Evolutionary conservation across 106 monocot species (phyloP), one percentile per base, ranked within the genome.

Genomic region (Hemerocallis citrina): DNA sequence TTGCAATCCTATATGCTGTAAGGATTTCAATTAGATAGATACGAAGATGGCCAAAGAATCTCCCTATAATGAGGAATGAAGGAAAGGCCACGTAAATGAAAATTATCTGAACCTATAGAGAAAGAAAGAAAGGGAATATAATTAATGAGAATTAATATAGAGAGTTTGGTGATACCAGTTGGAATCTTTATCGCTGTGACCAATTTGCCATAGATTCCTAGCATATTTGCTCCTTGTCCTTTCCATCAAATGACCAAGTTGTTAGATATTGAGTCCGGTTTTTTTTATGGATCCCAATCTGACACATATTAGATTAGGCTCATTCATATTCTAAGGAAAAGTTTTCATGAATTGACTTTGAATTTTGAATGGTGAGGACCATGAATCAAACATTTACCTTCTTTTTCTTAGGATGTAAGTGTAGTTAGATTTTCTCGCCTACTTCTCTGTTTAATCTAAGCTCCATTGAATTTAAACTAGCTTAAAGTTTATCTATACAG

Each of bases 21-120:
- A 25, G 28, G 21, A 61, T 62, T 62, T 30, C 62, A 31, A 42
- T 43, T 45, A 45, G 44, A 62, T 44, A 62, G 62, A 44, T 62
- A 45, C 45, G 31, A 31, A 32, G 45, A 62, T 45, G 17, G 23
- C 13, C 14, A 31, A 31, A 25, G 25, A 62, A 44, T 62, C 45
- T 41, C 8, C 62, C 43, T n/a, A 29, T 40, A 19, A 17, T 33
- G 45, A 40, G 61, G 12, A 44, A n/a, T n/a, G n/a, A n/a, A n/a
- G n/a, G n/a, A n/a, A 30, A 7, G 43, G 32, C 45, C 32, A 17
- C 43, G 14, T 43, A 28, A 7, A 25, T 28, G 28, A 32, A 43
- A 45, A 62, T 24, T 17, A 45, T 45, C 12, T 20, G 17, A 62
- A 44, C 45, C 61, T 61, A 61, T 40, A 24, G 35, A 27, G 25